Conservation (phyloP, 768 basidiomycete genomes). For the Boletus pseudo-olivaceus region DNA sequence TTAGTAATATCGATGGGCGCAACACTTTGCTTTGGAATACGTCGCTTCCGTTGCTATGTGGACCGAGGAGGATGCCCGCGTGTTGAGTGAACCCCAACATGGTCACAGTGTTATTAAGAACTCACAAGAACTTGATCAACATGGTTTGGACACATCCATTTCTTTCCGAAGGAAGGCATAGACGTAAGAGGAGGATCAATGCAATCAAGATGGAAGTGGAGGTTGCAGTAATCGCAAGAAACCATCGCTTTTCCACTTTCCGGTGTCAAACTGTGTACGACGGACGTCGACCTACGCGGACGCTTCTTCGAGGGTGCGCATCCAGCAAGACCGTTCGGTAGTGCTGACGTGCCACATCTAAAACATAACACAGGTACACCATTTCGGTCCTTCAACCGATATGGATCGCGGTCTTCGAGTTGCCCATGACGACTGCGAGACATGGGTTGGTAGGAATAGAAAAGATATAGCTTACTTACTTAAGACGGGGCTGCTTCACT, state of each 20-base stretch:
- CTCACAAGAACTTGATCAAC: conserved; percentile 82
- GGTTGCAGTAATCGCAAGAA: conserved; percentile 91
- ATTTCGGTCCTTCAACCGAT: conserved; percentile 81
- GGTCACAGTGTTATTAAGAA: conserved; percentile 11
- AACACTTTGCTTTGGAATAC: conserved; percentile 70
- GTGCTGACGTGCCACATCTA: conserved; percentile 79
- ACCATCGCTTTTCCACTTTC: conserved; percentile 74
- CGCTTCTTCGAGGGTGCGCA: conserved; percentile 53
- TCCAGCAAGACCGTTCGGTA: conserved; percentile 53
- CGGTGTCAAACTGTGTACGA: conserved; percentile 36
- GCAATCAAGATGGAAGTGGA: conserved; percentile 98
- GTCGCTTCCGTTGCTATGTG: conserved; percentile 69
- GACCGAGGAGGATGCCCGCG: conserved; percentile 5
- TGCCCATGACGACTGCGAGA: conserved; percentile 73
- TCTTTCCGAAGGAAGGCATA: conserved; percentile 84
- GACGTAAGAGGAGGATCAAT: conserved; percentile 83
- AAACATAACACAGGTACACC: conserved; percentile 86
- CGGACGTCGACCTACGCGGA: conserved; percentile 45
- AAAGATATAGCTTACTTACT: conserved; percentile 50
- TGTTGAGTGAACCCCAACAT: not conserved
- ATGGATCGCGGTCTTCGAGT: conserved; percentile 87
- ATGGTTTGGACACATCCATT: conserved; percentile 99
- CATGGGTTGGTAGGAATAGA: not conserved
- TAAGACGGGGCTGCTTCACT: conserved; percentile 71
- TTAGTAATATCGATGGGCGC: conserved; percentile 72